A percentile compares a stretch with the other conserved stretches of the same genome.
Evolutionary conservation across 345 rosid species (phyloP).

Genomic region (Acer yangbiense): DNA sequence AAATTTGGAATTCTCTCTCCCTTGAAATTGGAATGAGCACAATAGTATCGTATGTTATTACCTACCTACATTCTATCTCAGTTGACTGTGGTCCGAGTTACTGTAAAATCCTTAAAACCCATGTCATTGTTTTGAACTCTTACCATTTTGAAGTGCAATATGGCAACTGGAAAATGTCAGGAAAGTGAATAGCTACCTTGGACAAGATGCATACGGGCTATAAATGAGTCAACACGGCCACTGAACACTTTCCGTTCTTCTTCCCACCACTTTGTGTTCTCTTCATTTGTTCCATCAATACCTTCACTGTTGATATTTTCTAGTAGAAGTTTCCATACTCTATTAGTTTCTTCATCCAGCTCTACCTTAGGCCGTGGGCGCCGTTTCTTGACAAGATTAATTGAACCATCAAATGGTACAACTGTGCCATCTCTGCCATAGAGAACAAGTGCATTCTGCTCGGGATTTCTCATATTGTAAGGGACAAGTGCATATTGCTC

Average conservation of each 20-base stretch:
- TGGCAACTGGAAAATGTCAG: background rate
- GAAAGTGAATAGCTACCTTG: constrained; percentile 61
- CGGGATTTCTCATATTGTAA: constrained; percentile 31
- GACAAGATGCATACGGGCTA: constrained; percentile 95
- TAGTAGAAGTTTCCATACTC: constrained; percentile 83
- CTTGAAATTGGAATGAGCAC: background rate
- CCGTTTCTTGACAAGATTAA: constrained; percentile 43
- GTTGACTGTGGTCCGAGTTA: background rate
- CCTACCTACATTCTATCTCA: background rate
- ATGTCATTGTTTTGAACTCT: background rate
- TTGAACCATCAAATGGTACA: constrained; percentile 50
- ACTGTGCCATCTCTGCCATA: constrained; percentile 56
- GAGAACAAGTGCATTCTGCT: constrained; percentile 55
- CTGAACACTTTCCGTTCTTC: constrained; percentile 75
- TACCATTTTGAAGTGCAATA: constrained; percentile 5
- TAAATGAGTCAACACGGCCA: constrained; percentile 85
- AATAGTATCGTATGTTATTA: background rate
- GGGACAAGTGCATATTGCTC: constrained; percentile 61
- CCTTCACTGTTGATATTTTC: constrained; percentile 70
- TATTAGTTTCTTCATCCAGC: constrained; percentile 78
- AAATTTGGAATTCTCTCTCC: background rate
- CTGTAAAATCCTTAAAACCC: background rate
- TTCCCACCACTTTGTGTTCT: constrained; percentile 75
- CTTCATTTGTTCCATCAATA: constrained; percentile 70
- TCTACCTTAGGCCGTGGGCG: constrained; percentile 79